Conservation (phyloP, 106 monocot species). For the Gastrodia elata region DNA sequence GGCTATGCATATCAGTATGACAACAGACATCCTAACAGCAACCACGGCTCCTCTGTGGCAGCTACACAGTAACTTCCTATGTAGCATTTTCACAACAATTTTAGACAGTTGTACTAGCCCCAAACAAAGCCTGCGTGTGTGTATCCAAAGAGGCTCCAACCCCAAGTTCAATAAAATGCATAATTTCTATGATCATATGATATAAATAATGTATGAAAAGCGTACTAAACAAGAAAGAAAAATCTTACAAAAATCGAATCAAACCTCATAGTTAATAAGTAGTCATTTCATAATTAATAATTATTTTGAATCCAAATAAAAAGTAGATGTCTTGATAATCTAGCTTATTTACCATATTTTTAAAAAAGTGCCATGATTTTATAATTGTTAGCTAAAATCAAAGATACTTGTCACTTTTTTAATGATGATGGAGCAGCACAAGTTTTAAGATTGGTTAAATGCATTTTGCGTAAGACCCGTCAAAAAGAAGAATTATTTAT, state of each 20-base stretch:
- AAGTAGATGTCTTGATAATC: background rate
- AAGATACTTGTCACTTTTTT: background rate
- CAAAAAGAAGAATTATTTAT: too few relatives aligned
- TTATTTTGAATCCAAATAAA: background rate
- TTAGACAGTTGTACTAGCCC: too few relatives aligned
- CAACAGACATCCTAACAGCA: too few relatives aligned
- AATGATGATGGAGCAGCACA: too few relatives aligned
- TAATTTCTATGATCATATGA: background rate
- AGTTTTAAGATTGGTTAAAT: too few relatives aligned
- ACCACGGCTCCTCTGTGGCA: too few relatives aligned
- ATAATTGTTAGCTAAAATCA: background rate
- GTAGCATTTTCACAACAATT: too few relatives aligned
- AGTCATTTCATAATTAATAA: too few relatives aligned
- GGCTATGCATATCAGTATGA: too few relatives aligned
- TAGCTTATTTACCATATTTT: background rate
- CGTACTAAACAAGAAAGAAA: background rate
- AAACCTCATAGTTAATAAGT: background rate
- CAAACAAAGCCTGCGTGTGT: too few relatives aligned
- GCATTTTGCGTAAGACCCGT: too few relatives aligned
- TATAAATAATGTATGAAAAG: background rate
- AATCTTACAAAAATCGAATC: background rate
- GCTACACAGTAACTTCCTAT: too few relatives aligned
- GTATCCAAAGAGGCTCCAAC: background rate
- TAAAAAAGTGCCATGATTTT: background rate
- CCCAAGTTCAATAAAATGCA: background rate